Evolutionary conservation across 2,329 filamentous ascomycete species (phyloP), one percentile per base, ranked within the genome.

Genomic region (Shiraia sp.): DNA sequence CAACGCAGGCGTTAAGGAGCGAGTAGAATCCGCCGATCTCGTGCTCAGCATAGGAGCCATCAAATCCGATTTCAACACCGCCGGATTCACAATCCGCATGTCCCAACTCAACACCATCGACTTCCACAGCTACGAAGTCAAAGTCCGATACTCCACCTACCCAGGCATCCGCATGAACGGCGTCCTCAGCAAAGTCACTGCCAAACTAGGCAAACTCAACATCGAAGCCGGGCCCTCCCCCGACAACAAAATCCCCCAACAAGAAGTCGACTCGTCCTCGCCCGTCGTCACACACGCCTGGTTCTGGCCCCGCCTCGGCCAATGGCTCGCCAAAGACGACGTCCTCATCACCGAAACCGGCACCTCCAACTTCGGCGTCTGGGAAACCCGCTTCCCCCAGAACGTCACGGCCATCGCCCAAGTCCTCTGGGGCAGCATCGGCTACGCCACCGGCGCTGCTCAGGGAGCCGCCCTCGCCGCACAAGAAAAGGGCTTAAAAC

Each of bases 311-410:
- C 80, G 79, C 27, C 74, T 93, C 12, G 85, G 87, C 26, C 77
- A 84, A 48, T 95, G 87, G 76, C 72, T 95, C 8, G 76, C 79
- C 39, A 75, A 83, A 39, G 77, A 83, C 32, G 90, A 96, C 59
- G 81, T 95, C 42, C 75, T 96, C 40, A 80, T 95, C 36, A 92
- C 90, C 0, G 90, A 95, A 68, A 95, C 90, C 2, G 90, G 90
- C 27, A 96, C 90, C 0, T 78, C 89, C 43, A 92, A 90, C 72
- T 92, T 95, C 66, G 90, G 90, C 41, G 88, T 93, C 58, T 90
- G 87, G 82, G 88, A 91, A 43, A 91, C 89, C 4, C 80, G 81
- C 29, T 93, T 95, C 72, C 90, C 90, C 0, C 66, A 75, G 2
- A 78, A 80, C n/a, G 87, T 91, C n/a, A 88, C 81, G 6, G 87